A percentile compares a stretch with the other conserved stretches of the same genome.
phyloP scores from a whole-genome alignment of 2,329 filamentous ascomycete species.

The Pyricularia sp. region DNA sequence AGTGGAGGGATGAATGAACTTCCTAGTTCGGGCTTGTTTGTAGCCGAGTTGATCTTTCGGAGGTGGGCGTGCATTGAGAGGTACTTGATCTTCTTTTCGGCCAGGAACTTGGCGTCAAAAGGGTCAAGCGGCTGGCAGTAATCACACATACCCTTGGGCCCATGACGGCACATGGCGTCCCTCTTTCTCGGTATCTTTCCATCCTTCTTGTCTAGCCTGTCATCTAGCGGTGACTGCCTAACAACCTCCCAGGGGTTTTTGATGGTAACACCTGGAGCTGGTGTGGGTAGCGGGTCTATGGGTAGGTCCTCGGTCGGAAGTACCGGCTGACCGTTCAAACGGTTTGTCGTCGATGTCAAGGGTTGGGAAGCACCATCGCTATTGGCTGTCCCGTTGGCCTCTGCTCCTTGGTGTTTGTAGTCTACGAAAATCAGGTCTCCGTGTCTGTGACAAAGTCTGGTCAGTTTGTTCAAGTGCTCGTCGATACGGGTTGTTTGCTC shows the following conservation, averaged over 20 bases:
- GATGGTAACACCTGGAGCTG: conserved; percentile 49
- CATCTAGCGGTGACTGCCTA: conserved; percentile 78
- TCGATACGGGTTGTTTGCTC: background rate
- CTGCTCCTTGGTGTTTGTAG: conserved; percentile 55
- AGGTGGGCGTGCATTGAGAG: conserved; percentile 92
- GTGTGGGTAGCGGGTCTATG: conserved; percentile 43
- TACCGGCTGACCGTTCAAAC: conserved; percentile 71
- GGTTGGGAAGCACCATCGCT: conserved; percentile 28
- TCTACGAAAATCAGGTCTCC: conserved; percentile 85
- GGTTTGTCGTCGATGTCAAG: conserved; percentile 42
- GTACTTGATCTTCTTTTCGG: conserved; percentile 98
- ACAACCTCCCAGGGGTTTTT: conserved; percentile 93
- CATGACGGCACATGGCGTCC: conserved; percentile 87
- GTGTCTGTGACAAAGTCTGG: conserved; percentile 48
- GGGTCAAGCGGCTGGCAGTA: conserved; percentile 97
- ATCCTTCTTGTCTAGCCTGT: conserved; percentile 75
- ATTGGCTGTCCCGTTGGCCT: conserved; percentile 17
- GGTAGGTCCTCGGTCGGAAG: conserved; percentile 58
- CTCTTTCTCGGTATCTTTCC: conserved; percentile 75
- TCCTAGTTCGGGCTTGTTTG: conserved; percentile 90
- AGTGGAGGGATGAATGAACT: conserved; percentile 95
- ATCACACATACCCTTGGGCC: conserved; percentile 97
- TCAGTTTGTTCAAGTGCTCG: background rate
- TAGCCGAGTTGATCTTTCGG: conserved; percentile 89
- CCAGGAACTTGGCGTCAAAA: conserved; percentile 79